phyloP scores from a whole-genome alignment of 2,329 filamentous ascomycete species.

The Knufia petricola region DNA sequence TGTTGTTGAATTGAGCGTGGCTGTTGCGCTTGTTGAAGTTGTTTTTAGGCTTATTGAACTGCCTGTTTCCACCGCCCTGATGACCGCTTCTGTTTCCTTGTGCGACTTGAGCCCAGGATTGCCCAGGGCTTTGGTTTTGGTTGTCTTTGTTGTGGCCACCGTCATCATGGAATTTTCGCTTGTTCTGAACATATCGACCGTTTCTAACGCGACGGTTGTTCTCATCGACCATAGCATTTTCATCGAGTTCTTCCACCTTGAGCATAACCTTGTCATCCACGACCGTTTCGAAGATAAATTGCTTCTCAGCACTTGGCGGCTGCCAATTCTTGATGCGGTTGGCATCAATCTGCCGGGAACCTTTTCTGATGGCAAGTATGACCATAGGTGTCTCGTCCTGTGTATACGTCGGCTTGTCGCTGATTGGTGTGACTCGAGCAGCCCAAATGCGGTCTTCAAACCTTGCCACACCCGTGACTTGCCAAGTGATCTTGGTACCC shows the following conservation, averaged over 20 bases:
- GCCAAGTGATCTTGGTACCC: constrained; percentile 73
- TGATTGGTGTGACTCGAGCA: constrained; percentile 64
- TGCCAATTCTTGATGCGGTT: constrained; percentile 76
- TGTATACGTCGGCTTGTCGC: constrained; percentile 59
- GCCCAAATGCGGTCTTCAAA: constrained; percentile 83
- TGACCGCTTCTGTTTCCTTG: constrained; percentile 7
- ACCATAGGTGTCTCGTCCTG: constrained; percentile 71
- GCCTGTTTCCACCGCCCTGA: constrained; percentile 1
- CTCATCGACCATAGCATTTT: constrained; percentile 8
- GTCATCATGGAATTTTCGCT: constrained; percentile 45
- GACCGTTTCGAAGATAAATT: constrained; percentile 68
- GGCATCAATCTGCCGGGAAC: constrained; percentile 68
- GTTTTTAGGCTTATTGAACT: constrained; percentile 8
- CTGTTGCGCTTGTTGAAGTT: constrained; percentile 7
- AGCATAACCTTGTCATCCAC: constrained; percentile 82
- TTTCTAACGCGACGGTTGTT: constrained; percentile 39
- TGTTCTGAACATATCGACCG: constrained; percentile 47
- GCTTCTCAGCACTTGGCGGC: constrained; percentile 58
- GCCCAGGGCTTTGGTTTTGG: constrained; percentile 22
- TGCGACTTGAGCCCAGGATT: constrained; percentile 12
- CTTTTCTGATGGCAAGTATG: constrained; percentile 69
- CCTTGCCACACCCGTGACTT: constrained; percentile 64
- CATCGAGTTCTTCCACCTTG: constrained; percentile 64
- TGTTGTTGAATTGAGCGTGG: constrained; percentile 16
- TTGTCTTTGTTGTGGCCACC: constrained; percentile 37